Conservation (phyloP, 805 yeast species). For the Cyberlindnera veronae region DNA sequence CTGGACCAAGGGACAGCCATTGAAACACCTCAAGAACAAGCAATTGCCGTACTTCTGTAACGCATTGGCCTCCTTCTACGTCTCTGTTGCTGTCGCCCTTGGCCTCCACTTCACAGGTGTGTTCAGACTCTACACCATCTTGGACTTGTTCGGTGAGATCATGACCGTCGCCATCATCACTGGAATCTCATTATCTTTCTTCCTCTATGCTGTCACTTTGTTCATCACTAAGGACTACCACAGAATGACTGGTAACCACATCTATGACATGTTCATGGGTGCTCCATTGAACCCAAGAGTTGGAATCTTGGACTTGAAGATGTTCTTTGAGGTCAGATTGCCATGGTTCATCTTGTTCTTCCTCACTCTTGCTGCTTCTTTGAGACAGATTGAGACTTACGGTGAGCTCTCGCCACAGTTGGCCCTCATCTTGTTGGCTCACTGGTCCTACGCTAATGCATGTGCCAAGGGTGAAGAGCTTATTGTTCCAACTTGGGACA, state of each 20-base stretch:
- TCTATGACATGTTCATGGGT: conserved; percentile 95
- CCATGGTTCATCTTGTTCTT: conserved; percentile 94
- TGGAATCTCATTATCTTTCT: conserved; percentile 68
- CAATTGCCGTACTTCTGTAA: conserved; percentile 92
- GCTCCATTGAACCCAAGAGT: conserved; percentile 95
- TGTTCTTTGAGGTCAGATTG: conserved; percentile 95
- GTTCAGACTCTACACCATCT: conserved; percentile 67
- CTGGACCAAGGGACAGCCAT: conserved; percentile 93
- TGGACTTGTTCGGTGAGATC: conserved; percentile 84
- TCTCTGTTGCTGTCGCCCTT: conserved; percentile 54
- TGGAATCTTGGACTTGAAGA: conserved; percentile 88
- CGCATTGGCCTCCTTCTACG: conserved; percentile 82
- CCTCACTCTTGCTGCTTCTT: conserved; percentile 66
- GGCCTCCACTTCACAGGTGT: conserved; percentile 69
- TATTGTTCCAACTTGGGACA: conserved; percentile 98
- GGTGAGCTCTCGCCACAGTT: conserved; percentile 81
- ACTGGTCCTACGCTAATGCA: conserved; percentile 94
- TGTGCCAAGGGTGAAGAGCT: conserved; percentile 97
- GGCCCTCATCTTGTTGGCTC: conserved; percentile 69
- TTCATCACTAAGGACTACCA: conserved; percentile 71
- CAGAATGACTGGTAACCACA: conserved; percentile 84
- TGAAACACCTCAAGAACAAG: conserved; percentile 71
- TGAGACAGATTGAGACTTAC: conserved; percentile 76
- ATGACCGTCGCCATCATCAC: conserved; percentile 87
- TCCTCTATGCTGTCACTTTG: conserved; percentile 66